Evolutionary conservation across 352 stramenopile species (phyloP), one percentile per base, ranked within the genome.

Genomic region (Phytopythium ostracodes): DNA sequence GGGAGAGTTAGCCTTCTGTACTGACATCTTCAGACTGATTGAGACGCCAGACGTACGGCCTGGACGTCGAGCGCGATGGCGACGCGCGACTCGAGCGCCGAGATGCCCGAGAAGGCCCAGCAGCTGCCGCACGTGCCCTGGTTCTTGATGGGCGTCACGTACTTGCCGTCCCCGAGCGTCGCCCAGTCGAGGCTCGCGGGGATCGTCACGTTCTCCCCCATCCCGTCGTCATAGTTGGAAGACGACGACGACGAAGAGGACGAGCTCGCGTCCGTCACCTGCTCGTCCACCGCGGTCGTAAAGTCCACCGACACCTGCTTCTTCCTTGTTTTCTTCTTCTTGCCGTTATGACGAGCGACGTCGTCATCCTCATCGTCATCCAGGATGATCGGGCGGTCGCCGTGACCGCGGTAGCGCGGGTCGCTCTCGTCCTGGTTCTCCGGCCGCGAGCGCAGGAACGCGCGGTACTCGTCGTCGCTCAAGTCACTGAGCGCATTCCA

Each of bases 101-200:
- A 79, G 1, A 92, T 73, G 25, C 80, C 86, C 15, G 72, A 59
- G 64, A 98, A 98, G 10, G 93, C 93, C 93, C 93, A 98, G 71
- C 93, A 98, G 58, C 88, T 96, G 11, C 93, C 93, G 59, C 93
- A 98, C 33, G 85, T 93, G 29, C 89, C 91, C 62, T 98, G 92
- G 64, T 97, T 96, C 76, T 97, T 97, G 40, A 98, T 83, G 9
- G 91, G 81, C 35, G 88, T 97, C 81, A 92, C 56, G 64, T 90
- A 96, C 66, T 91, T 92, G 40, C 87, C 87, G 55, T 67, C 60
- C 7, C 88, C 75, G 36, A 88, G 73, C 9, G 78, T 83, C 18
- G 77, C 77, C 88, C 88, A 96, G 62, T 91, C 83, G 52, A 89
- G 42, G 43, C 65, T 72, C n/a, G 59, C 70, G 11, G 80, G 80